phyloP scores from a whole-genome alignment of 179 eudicot species.

The Amaranthus tricolor region DNA sequence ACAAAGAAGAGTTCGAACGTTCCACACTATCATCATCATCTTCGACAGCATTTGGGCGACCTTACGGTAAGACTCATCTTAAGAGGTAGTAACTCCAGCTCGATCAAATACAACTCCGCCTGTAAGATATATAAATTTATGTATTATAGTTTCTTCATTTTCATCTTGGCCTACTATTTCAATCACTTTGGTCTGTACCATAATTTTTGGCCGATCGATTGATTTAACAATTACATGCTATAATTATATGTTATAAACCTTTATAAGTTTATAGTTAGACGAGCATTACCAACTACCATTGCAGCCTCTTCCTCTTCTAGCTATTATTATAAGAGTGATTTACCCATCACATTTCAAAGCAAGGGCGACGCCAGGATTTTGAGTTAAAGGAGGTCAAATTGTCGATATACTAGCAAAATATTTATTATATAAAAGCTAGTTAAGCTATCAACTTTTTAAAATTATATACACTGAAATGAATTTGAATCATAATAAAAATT shows the following conservation, averaged over 20 bases:
- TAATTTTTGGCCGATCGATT: constrained; percentile 20
- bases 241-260: constrained; percentile 6
- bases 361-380: too few species aligned
- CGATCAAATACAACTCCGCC: background rate
- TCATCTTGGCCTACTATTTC: background rate
- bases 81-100: constrained; percentile 28
- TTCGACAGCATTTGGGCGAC: constrained; percentile 37
- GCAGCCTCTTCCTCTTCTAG: background rate
- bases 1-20: constrained; percentile 51
- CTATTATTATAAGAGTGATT: background rate
- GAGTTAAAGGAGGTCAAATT: too few species aligned
- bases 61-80: constrained; percentile 35
- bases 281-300: background rate
- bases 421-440: too few species aligned
- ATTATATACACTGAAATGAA: too few species aligned
- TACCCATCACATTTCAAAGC: background rate
- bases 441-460: background rate
- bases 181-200: constrained; percentile 15
- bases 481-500: too few species aligned
- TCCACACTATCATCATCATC: constrained; percentile 50
- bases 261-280: background rate
- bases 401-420: too few species aligned
- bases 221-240: constrained; percentile 3
- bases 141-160: background rate
- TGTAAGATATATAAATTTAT: constrained; percentile 23